phyloP scores from a whole-genome alignment of 2,329 filamentous ascomycete species.

The Apiospora phragmitis region DNA sequence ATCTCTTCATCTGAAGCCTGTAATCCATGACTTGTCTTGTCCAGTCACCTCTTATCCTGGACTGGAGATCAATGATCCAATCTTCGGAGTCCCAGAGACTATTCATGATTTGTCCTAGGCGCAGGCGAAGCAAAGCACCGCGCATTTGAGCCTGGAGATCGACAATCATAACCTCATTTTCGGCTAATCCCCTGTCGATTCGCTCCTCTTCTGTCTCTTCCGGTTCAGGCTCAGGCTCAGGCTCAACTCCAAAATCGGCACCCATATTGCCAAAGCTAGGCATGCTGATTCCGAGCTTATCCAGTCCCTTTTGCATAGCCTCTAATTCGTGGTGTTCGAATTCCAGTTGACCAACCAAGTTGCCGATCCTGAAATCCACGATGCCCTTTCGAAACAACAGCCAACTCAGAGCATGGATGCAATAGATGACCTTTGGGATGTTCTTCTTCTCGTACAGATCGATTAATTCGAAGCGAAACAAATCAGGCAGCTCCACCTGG shows the following conservation, averaged over 20 bases:
- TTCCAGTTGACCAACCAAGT: slow-evolving; percentile 91
- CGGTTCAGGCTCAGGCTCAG: slow-evolving; percentile 61
- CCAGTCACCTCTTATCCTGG: slow-evolving; percentile 84
- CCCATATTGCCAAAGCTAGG: slow-evolving; percentile 98
- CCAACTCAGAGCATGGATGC: slow-evolving; percentile 96
- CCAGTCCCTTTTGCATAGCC: slow-evolving; percentile 93
- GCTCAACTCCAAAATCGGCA: slow-evolving; percentile 88
- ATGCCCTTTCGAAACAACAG: slow-evolving; percentile 94
- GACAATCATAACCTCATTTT: slow-evolving; percentile 69
- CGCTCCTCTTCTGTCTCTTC: slow-evolving; percentile 85
- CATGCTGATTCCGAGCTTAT: slow-evolving; percentile 94
- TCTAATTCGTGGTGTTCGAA: slow-evolving; percentile 98
- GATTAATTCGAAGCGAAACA: slow-evolving; percentile 96
- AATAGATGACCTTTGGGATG: slow-evolving; percentile 98
- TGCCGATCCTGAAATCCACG: slow-evolving; percentile 93
- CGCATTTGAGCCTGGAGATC: slow-evolving; percentile 88
- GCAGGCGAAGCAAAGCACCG: slow-evolving; percentile 76
- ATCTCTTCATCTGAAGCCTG: slow-evolving; percentile 77
- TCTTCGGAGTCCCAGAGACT: slow-evolving; percentile 84
- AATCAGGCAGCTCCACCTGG: slow-evolving; percentile 87
- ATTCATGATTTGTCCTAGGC: slow-evolving; percentile 82
- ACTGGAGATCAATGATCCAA: slow-evolving; percentile 77
- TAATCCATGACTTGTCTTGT: slow-evolving; percentile 81
- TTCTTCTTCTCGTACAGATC: slow-evolving; percentile 99
- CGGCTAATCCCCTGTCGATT: slow-evolving; percentile 76